Evolutionary conservation across 345 rosid species (phyloP), one percentile per base, ranked within the genome.

Genomic region (Dipteronia dyeriana): DNA sequence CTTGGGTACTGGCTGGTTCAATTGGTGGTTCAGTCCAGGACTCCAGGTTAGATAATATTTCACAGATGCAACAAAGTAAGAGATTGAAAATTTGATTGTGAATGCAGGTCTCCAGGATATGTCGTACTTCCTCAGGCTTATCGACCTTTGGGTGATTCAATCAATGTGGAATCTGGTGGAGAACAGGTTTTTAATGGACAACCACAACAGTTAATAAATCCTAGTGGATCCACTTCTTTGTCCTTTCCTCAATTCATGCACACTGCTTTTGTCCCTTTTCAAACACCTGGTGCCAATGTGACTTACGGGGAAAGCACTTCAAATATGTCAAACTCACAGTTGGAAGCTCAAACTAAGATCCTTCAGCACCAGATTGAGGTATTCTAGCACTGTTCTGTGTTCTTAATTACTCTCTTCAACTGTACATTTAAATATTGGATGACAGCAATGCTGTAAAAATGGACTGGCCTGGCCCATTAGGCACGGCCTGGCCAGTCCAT

Each of bases 301-400:
- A 63, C 76, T 60, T 1, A 34, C 8, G 87, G 79, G 75, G 87
- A 85, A 71, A 75, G 59, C 60, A 61, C 63, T 67, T 45, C 51
- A 34, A 70, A 73, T 74, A 64, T 64, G 38, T 43, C 90, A 31
- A 76, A 23, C 71, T 79, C 85, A 60, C 83, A 85, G 74, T 22
- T 84, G 82, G 95, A 89, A 81, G 86, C 88, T 67, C 92, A 90
- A 78, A 86, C 41, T 68, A 92, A 75, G 80, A 54, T 77, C 80
- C 83, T 92, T 0, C 84, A 85, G 82, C 83, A 86, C 76, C 95
- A 90, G 71, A 89, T 95, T 73, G 89, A 95, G 97, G 97, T 93
- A 82, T 72, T 57, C 45, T 10, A 7, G 54, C 59, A 54, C 56
- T n/a, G n/a, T n/a, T n/a, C n/a, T 59, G 73, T 29, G 7, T 51